Evolutionary conservation across 2,329 filamentous ascomycete species (phyloP).

Genomic region (Talaromyces sp.): DNA sequence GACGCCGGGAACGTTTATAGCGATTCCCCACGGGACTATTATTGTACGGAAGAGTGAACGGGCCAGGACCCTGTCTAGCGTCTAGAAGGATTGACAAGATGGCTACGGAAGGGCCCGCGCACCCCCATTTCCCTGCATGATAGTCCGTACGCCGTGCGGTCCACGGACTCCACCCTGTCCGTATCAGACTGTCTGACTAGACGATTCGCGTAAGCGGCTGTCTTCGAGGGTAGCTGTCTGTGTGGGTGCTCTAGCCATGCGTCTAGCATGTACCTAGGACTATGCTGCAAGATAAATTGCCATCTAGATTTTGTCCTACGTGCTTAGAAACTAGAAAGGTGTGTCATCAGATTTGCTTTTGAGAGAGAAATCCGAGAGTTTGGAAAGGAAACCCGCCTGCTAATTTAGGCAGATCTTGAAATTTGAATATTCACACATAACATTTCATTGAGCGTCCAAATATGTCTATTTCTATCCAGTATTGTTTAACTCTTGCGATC

Average conservation of each 20-base stretch:
- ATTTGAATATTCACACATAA: not conserved
- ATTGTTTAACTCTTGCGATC: not conserved
- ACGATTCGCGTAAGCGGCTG: not conserved
- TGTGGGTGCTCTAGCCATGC: not conserved
- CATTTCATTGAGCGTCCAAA: not conserved
- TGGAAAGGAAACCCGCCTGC: not conserved
- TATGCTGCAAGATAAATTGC: not conserved
- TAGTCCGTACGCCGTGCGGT: not conserved
- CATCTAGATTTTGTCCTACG: not conserved
- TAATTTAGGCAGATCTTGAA: not conserved
- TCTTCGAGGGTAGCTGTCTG: not conserved
- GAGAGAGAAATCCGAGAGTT: not conserved
- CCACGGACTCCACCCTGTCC: not conserved
- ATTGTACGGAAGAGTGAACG: not conserved
- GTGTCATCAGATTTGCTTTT: not conserved
- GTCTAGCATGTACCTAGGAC: not conserved
- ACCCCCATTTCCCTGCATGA: constrained; percentile 7
- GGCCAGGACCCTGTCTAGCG: constrained; percentile 4
- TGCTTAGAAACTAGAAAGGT: not conserved
- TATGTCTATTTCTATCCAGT: not conserved
- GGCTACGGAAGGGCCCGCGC: not conserved
- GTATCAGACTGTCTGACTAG: not conserved
- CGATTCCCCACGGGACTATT: constrained; percentile 12
- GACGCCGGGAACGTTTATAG: constrained; percentile 5
- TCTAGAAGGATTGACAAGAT: constrained; percentile 5